A percentile compares a stretch with the other conserved stretches of the same genome.
phyloP scores from a whole-genome alignment of 2,329 filamentous ascomycete species.

The Sphaerostilbella broomeana region DNA sequence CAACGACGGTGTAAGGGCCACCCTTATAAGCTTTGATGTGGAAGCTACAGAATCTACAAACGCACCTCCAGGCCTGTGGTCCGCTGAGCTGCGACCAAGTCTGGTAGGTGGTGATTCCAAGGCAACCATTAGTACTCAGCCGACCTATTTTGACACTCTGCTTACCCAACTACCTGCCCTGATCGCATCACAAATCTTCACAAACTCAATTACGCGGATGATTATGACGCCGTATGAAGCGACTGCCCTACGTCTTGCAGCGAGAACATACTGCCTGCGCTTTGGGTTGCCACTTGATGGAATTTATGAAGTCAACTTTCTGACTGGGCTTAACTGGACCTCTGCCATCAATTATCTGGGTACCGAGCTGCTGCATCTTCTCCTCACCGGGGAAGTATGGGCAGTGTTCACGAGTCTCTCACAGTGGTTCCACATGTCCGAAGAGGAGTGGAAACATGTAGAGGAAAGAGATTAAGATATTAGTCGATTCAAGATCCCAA shows the following conservation, averaged over 20 bases:
- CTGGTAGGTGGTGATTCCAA: slow-evolving; percentile 26
- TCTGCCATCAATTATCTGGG: slow-evolving; percentile 40
- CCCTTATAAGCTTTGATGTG: slow-evolving; percentile 55
- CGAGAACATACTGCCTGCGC: slow-evolving; percentile 34
- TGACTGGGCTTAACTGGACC: slow-evolving; percentile 33
- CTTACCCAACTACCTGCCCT: slow-evolving; percentile 46
- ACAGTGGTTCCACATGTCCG: slow-evolving; percentile 35
- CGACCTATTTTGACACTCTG: slow-evolving; percentile 40
- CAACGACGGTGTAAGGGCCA: slow-evolving; percentile 47
- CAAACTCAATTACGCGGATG: slow-evolving; percentile 36
- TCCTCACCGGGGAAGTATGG: slow-evolving; percentile 41
- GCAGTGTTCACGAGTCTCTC: slow-evolving; percentile 32
- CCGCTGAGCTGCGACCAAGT: slow-evolving; percentile 51
- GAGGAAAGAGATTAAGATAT: slow-evolving; percentile 18
- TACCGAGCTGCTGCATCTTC: slow-evolving; percentile 39
- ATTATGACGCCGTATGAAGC: slow-evolving; percentile 42
- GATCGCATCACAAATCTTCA: slow-evolving; percentile 40
- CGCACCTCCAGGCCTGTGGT: slow-evolving; percentile 48
- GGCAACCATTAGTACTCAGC: slow-evolving; percentile 19
- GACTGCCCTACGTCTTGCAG: slow-evolving; percentile 38
- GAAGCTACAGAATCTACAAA: slow-evolving; percentile 50
- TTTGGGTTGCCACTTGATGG: slow-evolving; percentile 31
- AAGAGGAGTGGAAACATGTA: slow-evolving; percentile 37
- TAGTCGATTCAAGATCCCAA: too few relatives aligned
- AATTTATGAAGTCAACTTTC: slow-evolving; percentile 33